These are phyloP conservation scores for Phialocephala sp. DNA, from an alignment of 2,329 filamentous ascomycete genomes.

Conservation along the genomic window DNA sequence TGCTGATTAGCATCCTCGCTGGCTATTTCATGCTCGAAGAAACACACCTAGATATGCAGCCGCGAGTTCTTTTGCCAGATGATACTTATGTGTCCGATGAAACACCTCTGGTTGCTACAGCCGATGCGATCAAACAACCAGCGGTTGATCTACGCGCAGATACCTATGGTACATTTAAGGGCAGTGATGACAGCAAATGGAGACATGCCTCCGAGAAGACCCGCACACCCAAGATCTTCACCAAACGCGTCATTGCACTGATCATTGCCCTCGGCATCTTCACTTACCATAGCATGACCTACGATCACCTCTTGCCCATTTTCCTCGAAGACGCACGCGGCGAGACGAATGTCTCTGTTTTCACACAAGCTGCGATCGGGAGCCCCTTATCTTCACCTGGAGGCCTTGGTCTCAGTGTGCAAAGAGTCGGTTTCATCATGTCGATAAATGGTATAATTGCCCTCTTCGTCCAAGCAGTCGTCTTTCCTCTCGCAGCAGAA, in stretches of 20 bases:
- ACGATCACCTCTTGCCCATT: conserved; percentile 89
- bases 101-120: conserved; percentile 77
- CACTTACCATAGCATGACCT: conserved; percentile 95
- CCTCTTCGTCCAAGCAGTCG: conserved; percentile 62
- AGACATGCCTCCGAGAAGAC: conserved; percentile 40
- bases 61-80: conserved; percentile 52
- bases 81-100: conserved; percentile 55
- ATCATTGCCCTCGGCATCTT: conserved; percentile 86
- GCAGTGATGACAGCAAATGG: conserved; percentile 40
- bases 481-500: conserved; percentile 66
- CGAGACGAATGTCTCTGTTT: conserved; percentile 37
- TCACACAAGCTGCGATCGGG: conserved; percentile 27
- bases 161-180: conserved; percentile 75
- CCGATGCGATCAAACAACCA: conserved; percentile 74
- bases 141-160: conserved; percentile 77
- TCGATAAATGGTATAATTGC: conserved; percentile 64
- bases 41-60: conserved; percentile 84
- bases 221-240: conserved; percentile 55
- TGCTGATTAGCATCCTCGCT: conserved; percentile 78
- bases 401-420: conserved; percentile 66
- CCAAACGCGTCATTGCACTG: conserved; percentile 72
- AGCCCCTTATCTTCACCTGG: conserved; percentile 63
- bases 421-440: conserved; percentile 66
- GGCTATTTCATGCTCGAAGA: conserved; percentile 86
- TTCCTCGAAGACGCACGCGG: conserved; percentile 82